Percentiles rank a stretch among this genome's conserved stretches.
Conservation (phyloP, 2,329 filamentous ascomycete genomes). For the Fusarium phyllophilum region DNA sequence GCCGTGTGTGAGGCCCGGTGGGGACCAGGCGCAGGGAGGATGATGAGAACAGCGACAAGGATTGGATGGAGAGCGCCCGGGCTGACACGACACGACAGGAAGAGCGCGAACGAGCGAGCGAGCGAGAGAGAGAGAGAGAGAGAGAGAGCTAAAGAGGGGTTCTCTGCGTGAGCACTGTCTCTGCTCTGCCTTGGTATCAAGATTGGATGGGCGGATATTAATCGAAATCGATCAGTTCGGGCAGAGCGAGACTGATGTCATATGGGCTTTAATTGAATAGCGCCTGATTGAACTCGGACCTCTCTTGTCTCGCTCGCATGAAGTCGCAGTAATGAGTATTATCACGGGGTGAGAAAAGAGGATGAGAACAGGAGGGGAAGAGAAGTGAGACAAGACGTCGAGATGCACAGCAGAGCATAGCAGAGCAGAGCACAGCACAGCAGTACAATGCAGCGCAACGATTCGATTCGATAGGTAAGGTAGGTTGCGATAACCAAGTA, state of each 20-base stretch:
- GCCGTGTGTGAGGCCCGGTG: conserved; percentile 41
- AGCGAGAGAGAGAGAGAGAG: neutral
- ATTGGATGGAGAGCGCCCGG: conserved; percentile 47
- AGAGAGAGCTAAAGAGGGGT: conserved; percentile 11
- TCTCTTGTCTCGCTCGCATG: neutral
- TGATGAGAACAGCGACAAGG: conserved; percentile 40
- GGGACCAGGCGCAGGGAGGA: conserved; percentile 41
- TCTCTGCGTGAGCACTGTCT: conserved; percentile 23
- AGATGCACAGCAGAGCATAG: neutral
- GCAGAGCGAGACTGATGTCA: conserved; percentile 29
- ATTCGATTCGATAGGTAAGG: conserved; percentile 3
- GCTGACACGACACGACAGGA: conserved; percentile 46
- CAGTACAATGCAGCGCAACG: neutral
- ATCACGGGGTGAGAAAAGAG: neutral
- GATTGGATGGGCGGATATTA: conserved; percentile 13
- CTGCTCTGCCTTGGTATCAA: conserved; percentile 19
- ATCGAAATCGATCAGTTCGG: conserved; percentile 19
- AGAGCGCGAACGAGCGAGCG: neutral
- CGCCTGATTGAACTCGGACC: neutral
- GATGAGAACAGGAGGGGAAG: conserved; percentile 12
- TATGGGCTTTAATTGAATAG: neutral
- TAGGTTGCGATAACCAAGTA: conserved; percentile 15
- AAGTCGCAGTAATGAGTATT: neutral
- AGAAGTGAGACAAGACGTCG: neutral
- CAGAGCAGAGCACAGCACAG: neutral